A percentile compares a stretch with the other conserved stretches of the same genome.
phyloP scores from a whole-genome alignment of 2,329 filamentous ascomycete genomes.

The Aspergillus texensis region DNA sequence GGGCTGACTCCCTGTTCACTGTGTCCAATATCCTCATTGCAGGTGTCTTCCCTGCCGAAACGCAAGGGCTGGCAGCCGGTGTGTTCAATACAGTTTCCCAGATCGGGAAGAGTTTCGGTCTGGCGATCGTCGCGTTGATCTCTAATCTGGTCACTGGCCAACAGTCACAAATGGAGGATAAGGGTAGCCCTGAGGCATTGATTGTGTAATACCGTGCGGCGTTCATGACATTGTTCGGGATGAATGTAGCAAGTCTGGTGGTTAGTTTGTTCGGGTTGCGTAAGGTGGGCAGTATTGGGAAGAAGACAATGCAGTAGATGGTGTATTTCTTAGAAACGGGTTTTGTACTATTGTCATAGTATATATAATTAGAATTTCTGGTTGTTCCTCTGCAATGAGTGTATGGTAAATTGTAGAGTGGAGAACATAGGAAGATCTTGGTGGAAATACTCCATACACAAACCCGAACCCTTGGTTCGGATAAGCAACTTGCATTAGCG shows the following conservation, averaged over 20 bases:
- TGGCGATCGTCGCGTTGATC: constrained; percentile 54
- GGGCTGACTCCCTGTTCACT: constrained; percentile 49
- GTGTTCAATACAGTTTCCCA: constrained; percentile 62
- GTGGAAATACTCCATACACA: no score
- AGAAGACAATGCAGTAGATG: constrained; percentile 9
- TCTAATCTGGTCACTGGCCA: constrained; percentile 28
- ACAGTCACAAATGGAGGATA: constrained; percentile 18
- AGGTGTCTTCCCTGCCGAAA: constrained; percentile 57
- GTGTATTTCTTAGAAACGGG: background rate
- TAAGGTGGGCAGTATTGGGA: background rate
- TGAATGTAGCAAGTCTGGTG: background rate
- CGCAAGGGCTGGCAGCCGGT: constrained; percentile 60
- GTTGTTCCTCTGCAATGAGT: no score
- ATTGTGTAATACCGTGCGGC: constrained; percentile 54
- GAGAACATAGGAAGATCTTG: no score
- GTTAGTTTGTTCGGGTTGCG: background rate
- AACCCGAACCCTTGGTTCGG: background rate
- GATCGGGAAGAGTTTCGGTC: constrained; percentile 56
- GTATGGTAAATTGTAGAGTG: no score
- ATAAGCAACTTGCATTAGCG: constrained; percentile 1
- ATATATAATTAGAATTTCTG: background rate
- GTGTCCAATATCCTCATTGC: constrained; percentile 58
- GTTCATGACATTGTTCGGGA: constrained; percentile 45
- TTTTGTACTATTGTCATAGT: background rate
- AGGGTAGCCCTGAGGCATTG: constrained; percentile 31